Base-by-base conservation (phyloP, 257 asterid species). In the Scutellaria minor region DNA sequence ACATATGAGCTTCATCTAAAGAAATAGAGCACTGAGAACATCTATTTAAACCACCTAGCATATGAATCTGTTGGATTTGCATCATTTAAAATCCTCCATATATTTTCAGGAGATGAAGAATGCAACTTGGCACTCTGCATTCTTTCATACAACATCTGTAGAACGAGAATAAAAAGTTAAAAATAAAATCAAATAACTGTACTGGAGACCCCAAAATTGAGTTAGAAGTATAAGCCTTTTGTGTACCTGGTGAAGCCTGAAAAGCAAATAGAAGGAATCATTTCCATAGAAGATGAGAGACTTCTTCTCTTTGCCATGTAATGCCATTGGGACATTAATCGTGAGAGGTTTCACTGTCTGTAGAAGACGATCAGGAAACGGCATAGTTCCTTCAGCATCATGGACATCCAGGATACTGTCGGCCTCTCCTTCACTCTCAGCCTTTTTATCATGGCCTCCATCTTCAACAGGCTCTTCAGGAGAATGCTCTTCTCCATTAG, bases 201-300 rank as follows among this genome's bases (percentile, higher is more conserved):
- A 58, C n/a, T 15, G 24, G 24, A 70, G 68, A 64, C 42, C 71
- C 50, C 69, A 67, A 55, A 50, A 68, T 35, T 63, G 15, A 53
- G 46, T 15, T 24, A 27, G 46, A 40, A 74, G 69, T 31, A 69
- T n/a, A 66, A 52, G 41, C 14, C 53, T 46, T 60, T 62, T 37
- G 62, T 56, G 27, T 75, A 91, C 98, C 81, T 89, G 89, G 83
- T 94, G 97, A 79, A 91, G 96, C 89, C 95, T 84, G 78, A 89
- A 88, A 68, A 94, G 87, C 75, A 88, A 78, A 81, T 94, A 94
- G 85, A 91, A 84, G 57, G 97, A 86, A 79, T 89, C 91, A 42
- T 86, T 94, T 78, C 97, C 99, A 58, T 89, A 94, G 75, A 91
- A 89, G 66, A 91, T 75, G 57, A 63, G 78, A 56, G 81, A 77